Conservation (phyloP, 306 rosid species). For the Boehmeria nivea region DNA sequence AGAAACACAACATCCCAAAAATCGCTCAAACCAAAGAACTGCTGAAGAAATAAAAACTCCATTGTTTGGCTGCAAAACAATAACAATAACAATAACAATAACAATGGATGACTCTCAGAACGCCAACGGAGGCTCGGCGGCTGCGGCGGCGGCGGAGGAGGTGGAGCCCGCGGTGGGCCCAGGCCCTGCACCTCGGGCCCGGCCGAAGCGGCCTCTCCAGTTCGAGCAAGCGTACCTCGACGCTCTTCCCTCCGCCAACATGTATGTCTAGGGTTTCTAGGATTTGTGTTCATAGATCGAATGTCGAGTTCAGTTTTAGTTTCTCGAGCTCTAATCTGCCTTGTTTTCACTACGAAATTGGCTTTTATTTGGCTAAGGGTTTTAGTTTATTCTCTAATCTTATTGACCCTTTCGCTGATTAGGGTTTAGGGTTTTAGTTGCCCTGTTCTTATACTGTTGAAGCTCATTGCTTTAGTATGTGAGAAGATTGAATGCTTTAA, state of each 20-base stretch:
- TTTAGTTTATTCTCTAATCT: background rate
- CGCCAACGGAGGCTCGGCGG: constrained; percentile 15
- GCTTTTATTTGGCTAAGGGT: background rate
- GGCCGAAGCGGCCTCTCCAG: constrained; percentile 90
- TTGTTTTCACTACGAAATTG: too few species aligned
- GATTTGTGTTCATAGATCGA: background rate
- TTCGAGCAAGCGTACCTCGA: constrained; percentile 95
- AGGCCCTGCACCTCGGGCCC: constrained; percentile 73
- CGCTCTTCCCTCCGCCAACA: constrained; percentile 79
- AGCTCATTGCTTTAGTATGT: too few species aligned
- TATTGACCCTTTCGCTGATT: background rate
- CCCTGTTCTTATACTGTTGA: background rate
- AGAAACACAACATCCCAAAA: too few species aligned
- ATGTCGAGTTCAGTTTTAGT: background rate
- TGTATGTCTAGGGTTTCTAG: constrained; percentile 30
- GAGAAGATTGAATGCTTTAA: too few species aligned
- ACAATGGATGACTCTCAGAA: constrained; percentile 23
- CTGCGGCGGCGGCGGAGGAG: constrained; percentile 30
- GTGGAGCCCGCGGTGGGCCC: constrained; percentile 63
- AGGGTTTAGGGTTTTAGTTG: background rate
- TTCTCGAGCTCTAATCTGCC: background rate
- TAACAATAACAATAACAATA: background rate
- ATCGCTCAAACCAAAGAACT: too few species aligned
- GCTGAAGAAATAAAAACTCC: too few species aligned
- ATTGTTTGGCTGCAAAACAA: too few species aligned